Evolutionary conservation across 495 filamentous ascomycete genomes (phyloP).

Genomic region (Penicillium simplicissimum): DNA sequence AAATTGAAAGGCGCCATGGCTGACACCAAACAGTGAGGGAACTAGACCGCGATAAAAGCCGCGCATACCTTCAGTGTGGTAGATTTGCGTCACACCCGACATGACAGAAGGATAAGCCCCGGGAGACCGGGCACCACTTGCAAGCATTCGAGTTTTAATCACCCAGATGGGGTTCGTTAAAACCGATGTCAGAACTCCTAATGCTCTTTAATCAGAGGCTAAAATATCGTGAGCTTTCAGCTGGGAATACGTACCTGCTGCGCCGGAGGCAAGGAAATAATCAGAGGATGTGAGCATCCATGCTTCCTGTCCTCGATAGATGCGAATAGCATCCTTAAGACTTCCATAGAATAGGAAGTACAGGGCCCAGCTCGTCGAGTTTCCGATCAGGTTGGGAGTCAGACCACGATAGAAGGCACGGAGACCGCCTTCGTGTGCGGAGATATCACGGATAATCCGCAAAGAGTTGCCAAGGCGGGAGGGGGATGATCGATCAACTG

Average conservation of each 20-base stretch:
- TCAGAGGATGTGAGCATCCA: constrained; percentile 63
- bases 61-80: constrained; percentile 64
- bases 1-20: constrained; percentile 93
- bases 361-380: constrained; percentile 84
- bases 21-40: constrained; percentile 85
- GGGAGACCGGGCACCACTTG: constrained; percentile 66
- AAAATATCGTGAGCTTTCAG: background rate
- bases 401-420: constrained; percentile 84
- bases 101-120: constrained; percentile 81
- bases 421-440: constrained; percentile 57
- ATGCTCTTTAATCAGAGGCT: background rate
- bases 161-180: constrained; percentile 98
- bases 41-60: constrained; percentile 85
- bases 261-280: constrained; percentile 79
- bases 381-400: constrained; percentile 86
- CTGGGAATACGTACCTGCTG: constrained; percentile 55
- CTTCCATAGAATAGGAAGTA: constrained; percentile 80
- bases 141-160: constrained; percentile 96
- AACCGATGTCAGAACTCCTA: constrained; percentile 68
- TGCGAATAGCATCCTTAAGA: constrained; percentile 51
- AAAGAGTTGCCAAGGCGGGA: constrained; percentile 54
- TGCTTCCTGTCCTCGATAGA: constrained; percentile 14
- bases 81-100: constrained; percentile 64
- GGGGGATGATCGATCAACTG: constrained; percentile 47
- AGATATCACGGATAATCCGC: constrained; percentile 56